Evolutionary conservation across 352 stramenopile genomes (phyloP).

Genomic region (Pythium brassicae): DNA sequence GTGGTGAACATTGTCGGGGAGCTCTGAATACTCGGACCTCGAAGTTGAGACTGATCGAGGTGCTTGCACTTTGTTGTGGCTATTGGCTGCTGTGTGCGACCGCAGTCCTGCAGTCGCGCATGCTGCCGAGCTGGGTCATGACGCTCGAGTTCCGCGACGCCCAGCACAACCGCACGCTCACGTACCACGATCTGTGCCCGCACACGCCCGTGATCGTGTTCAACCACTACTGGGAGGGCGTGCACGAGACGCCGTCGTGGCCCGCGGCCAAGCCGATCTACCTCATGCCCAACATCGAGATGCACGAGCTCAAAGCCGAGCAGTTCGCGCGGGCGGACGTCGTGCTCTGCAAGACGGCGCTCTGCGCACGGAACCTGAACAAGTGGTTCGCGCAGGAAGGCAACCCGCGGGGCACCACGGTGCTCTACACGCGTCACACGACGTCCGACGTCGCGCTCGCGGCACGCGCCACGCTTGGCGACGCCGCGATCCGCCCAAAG

Average conservation of each 20-base stretch:
- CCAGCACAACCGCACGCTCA: constrained; percentile 15
- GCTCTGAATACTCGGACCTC: too few species aligned
- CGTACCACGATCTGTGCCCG: constrained; percentile 54
- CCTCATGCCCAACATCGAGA: constrained; percentile 54
- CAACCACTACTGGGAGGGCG: constrained; percentile 52
- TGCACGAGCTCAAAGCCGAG: constrained; percentile 39
- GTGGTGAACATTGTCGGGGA: not conserved
- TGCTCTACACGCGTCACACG: constrained; percentile 55
- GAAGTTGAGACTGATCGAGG: too few species aligned
- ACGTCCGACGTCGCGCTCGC: constrained; percentile 37
- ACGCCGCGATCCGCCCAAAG: constrained; percentile 16
- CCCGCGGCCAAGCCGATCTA: constrained; percentile 38
- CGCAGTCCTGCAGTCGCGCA: constrained; percentile 31
- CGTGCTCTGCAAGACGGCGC: constrained; percentile 45
- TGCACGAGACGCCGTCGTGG: constrained; percentile 21
- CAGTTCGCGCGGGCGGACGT: constrained; percentile 44
- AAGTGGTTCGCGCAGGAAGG: constrained; percentile 51
- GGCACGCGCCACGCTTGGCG: constrained; percentile 18
- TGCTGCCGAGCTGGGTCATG: constrained; percentile 45
- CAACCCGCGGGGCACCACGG: constrained; percentile 32
- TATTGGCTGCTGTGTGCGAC: not conserved
- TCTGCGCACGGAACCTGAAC: constrained; percentile 7
- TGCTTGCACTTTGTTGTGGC: too few species aligned
- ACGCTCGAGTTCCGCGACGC: constrained; percentile 30
- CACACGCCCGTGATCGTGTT: constrained; percentile 44